Base-by-base conservation (phyloP, 306 rosid genomes). In the Ziziphus jujuba region DNA sequence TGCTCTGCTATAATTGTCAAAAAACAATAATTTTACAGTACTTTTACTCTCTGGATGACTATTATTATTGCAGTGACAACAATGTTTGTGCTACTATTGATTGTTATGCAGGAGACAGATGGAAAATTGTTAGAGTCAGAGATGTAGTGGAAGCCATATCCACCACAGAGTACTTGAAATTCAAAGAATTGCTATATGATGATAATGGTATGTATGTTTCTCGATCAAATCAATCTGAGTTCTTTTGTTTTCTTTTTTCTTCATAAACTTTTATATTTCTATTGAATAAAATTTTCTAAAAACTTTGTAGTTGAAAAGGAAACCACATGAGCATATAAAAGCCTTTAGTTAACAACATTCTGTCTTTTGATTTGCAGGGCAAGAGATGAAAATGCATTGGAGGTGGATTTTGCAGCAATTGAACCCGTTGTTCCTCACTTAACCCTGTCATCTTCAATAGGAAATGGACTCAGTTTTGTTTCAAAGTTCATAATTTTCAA, bases 371-470 rank as follows among this genome's bases (percentile, higher is more conserved):
- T 61, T 47, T 59, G 33, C 78, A 89, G 98, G 98, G 90, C 89
- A 50, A 89, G 43, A 38, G 96, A 92, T 82, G 92, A 84, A 76
- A 81, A 87, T 71, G 79, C 95, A 48, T 75, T 92, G 73, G 98
- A 92, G 83, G 85, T 85, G 16, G 98, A 92, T 74, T 89, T 92
- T 71, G 85, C 83, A 59, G 95, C 98, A 65, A 77, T 87, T 55
- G 88, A 89, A 74, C 71, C 61, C 75, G 64, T 83, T 20, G 75
- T 66, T 82, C 95, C 96, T 52, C 84, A 76, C 19, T 75, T 92
- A 63, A 73, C 83, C 19, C 72, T 87, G 17, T 73, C 96, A 33
- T 87, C 98, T 66, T 92, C 98, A 47, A 87, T 92, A 61, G 98
- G 98, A 75, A 86, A 89, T 62, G 98, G 98, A 33, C 65, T 87